phyloP scores from a whole-genome alignment of 2,329 filamentous ascomycete genomes.

The Fusarium dimerum region DNA sequence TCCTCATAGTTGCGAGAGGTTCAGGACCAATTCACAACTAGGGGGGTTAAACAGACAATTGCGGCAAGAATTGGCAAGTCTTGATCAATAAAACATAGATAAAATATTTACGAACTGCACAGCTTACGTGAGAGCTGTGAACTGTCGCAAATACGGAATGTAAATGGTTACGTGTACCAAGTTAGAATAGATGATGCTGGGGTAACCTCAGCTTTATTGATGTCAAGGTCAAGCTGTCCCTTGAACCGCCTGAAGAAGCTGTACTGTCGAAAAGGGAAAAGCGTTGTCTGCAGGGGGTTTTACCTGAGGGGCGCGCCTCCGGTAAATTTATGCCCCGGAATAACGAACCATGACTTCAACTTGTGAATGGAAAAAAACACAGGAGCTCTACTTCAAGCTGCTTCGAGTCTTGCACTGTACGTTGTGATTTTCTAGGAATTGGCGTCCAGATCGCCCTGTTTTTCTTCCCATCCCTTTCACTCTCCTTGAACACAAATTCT shows the following conservation, averaged over 20 bases:
- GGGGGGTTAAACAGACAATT: slow-evolving; percentile 11
- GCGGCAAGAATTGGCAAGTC: slow-evolving; percentile 1
- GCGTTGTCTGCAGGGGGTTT: slow-evolving; percentile 24
- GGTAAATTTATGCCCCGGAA: slow-evolving; percentile 20
- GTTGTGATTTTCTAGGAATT: neutral
- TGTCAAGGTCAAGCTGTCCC: slow-evolving; percentile 34
- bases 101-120: slow-evolving; percentile 6
- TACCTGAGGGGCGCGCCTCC: slow-evolving; percentile 27
- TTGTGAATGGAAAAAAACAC: slow-evolving; percentile 6
- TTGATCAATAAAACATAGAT: slow-evolving; percentile 5
- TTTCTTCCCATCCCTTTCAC: neutral
- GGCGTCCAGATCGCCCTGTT: neutral
- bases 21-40: slow-evolving; percentile 12
- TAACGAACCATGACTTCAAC: slow-evolving; percentile 17
- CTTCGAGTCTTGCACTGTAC: slow-evolving; percentile 18
- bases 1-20: slow-evolving; percentile 48
- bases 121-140: slow-evolving; percentile 4
- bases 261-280: slow-evolving; percentile 25
- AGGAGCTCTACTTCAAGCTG: slow-evolving; percentile 8
- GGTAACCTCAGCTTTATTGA: slow-evolving; percentile 24
- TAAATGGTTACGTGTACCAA: slow-evolving; percentile 5
- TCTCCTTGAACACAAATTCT: neutral
- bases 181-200: slow-evolving; percentile 12
- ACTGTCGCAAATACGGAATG: slow-evolving; percentile 6
- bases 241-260: slow-evolving; percentile 15